A percentile compares a stretch with the other conserved stretches of the same genome.
Conservation (phyloP, 176 grass and related monocot species). For the Oryza meridionalis region DNA sequence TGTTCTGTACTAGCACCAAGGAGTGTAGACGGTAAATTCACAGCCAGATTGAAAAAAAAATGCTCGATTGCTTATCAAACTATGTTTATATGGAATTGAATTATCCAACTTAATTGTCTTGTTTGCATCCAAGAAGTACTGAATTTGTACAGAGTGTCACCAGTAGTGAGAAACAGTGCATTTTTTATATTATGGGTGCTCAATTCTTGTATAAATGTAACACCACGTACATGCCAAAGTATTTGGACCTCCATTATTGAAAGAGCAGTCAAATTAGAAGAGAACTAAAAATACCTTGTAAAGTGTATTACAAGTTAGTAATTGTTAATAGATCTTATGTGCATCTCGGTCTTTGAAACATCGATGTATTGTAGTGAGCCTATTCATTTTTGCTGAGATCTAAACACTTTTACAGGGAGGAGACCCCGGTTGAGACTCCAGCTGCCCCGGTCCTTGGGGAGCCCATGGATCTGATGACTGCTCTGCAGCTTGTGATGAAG, state of each 20-base stretch:
- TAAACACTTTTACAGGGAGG: constrained; percentile 40
- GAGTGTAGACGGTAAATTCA: background rate
- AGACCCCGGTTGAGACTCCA: constrained; percentile 35
- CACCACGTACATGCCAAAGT: background rate
- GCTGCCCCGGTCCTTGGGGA: constrained; percentile 51
- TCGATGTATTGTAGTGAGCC: background rate
- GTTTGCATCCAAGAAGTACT: background rate
- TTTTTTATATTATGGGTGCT: background rate
- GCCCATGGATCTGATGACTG: constrained; percentile 66
- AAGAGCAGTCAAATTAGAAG: background rate
- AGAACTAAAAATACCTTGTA: background rate
- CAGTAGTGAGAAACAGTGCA: background rate
- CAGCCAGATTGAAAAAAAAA: background rate
- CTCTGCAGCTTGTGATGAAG: constrained; percentile 57
- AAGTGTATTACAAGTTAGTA: background rate
- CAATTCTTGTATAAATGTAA: background rate
- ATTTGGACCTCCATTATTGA: background rate
- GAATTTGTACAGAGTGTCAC: background rate
- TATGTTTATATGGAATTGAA: background rate
- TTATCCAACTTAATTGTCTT: background rate
- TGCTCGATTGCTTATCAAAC: background rate
- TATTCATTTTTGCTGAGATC: background rate
- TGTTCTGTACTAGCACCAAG: background rate
- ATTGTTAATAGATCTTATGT: background rate
- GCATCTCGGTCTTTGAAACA: background rate